Base-by-base conservation (phyloP, 306 rosid species). In the Trifolium repens region DNA sequence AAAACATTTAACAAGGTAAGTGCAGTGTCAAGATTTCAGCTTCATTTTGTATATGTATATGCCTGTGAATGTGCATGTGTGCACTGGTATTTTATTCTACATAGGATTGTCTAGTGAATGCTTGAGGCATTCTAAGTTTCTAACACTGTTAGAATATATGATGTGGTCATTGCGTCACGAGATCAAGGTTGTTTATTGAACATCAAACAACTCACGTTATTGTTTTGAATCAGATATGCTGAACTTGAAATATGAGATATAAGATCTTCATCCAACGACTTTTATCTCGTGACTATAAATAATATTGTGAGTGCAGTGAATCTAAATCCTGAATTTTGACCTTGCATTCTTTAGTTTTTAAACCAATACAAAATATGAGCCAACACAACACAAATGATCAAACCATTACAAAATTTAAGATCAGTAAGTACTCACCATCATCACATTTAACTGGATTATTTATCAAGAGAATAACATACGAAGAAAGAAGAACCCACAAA, bases 371-470 rank as follows among this genome's bases (percentile, higher is more conserved):
- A 19, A 65, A 52, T 39, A 70, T 59, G 50, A 43, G 46, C 19
- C 15, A 27, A 53, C 39, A 71, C 1, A 64, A 26, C 4, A 7
- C 13, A 39, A 64, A 34, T 30, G 73, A 30, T 27, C 50, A 67
- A 60, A 46, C 74, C 78, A 24, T 30, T 42, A 12, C 32, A 40
- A 39, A 65, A 19, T 11, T 39, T 26, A 77, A 35, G 69, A 77
- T 78, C 71, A 69, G 58, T 2, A 14, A 74, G 16, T n/a, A 78
- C 78, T 86, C 65, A 90, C 96, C 86, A n/a, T 67, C 16, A 19
- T 80, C 89, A 70, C 93, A 82, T 68, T 74, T 83, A 53, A 80
- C 91, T 2, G 82, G 86, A 73, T 43, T 77, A 50, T 70, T 88
- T 34, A 80, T 67, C 15, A 88, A 61, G 67, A 91, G 74, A 82